phyloP scores from a whole-genome alignment of 2,329 filamentous ascomycete genomes.

The Ophiostoma sp. region DNA sequence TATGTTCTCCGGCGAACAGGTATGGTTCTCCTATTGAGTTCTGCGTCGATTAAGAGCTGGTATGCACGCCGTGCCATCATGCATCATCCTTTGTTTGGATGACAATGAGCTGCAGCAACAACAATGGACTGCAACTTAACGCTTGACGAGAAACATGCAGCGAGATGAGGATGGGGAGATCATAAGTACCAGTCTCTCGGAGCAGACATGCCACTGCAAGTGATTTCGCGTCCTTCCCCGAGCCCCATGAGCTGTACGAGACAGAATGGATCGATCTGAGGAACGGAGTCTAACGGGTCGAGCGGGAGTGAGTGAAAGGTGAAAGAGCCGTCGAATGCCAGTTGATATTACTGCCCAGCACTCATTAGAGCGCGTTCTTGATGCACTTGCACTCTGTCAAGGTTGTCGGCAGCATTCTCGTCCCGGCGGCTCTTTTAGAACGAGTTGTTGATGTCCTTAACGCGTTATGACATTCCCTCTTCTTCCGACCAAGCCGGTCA shows the following conservation, averaged over 20 bases:
- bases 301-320: background rate
- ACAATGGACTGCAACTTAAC: background rate
- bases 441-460: background rate
- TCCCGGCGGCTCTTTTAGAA: background rate
- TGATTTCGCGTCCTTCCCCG: background rate
- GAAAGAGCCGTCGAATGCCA: background rate
- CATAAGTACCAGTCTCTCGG: too few species aligned
- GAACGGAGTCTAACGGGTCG: background rate
- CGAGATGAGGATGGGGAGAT: background rate
- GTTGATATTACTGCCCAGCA: background rate
- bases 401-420: conserved; percentile 4
- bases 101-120: background rate
- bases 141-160: background rate
- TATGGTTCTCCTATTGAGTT: too few species aligned
- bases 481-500: background rate
- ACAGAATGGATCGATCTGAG: background rate
- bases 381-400: background rate
- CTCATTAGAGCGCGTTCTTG: background rate
- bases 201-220: background rate
- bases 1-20: too few species aligned
- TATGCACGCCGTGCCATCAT: background rate
- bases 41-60: background rate
- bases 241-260: background rate
- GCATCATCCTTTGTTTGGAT: background rate
- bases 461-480: background rate